These are phyloP conservation scores for Aspergillaceae sp. DNA, from an alignment of 2,329 filamentous ascomycete genomes.

Conservation along the genomic window DNA sequence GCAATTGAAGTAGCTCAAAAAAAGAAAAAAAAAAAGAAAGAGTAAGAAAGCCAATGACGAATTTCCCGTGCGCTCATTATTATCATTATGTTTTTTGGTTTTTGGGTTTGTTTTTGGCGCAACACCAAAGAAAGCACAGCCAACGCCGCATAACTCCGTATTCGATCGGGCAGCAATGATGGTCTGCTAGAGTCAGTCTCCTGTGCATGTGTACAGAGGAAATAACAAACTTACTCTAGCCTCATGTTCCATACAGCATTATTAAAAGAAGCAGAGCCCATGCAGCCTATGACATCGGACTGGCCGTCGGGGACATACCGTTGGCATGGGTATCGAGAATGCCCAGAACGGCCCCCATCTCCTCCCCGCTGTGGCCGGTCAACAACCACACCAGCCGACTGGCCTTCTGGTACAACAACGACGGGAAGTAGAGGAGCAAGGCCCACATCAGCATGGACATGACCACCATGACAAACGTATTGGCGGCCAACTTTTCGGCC, in stretches of 20 bases:
- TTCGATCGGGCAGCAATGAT: not conserved
- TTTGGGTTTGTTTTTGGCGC: too few relatives aligned
- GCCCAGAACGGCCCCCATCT: slow-evolving; percentile 19
- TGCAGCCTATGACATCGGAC: not conserved
- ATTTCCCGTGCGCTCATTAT: too few relatives aligned
- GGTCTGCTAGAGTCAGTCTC: not conserved
- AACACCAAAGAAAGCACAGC: too few relatives aligned
- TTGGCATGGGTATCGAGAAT: slow-evolving; percentile 18
- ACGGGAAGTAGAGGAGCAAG: slow-evolving; percentile 29
- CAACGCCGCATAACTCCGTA: too few relatives aligned
- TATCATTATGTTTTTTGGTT: too few relatives aligned
- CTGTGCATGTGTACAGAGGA: too few relatives aligned
- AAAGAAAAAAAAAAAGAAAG: too few relatives aligned
- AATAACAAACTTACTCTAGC: too few relatives aligned
- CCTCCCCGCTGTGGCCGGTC: slow-evolving; percentile 26
- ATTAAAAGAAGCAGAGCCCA: not conserved
- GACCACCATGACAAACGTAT: slow-evolving; percentile 31
- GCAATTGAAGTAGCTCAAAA: too few relatives aligned
- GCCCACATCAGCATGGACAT: slow-evolving; percentile 30
- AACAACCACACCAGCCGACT: slow-evolving; percentile 29
- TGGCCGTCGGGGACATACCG: slow-evolving; percentile 9
- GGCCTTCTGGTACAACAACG: slow-evolving; percentile 29
- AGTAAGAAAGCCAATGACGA: too few relatives aligned
- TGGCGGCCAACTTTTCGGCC: slow-evolving; percentile 35
- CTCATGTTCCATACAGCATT: not conserved